These are phyloP conservation scores for Pichia sp. DNA, from an alignment of 1,139 yeast genomes.

Conservation along the genomic window DNA sequence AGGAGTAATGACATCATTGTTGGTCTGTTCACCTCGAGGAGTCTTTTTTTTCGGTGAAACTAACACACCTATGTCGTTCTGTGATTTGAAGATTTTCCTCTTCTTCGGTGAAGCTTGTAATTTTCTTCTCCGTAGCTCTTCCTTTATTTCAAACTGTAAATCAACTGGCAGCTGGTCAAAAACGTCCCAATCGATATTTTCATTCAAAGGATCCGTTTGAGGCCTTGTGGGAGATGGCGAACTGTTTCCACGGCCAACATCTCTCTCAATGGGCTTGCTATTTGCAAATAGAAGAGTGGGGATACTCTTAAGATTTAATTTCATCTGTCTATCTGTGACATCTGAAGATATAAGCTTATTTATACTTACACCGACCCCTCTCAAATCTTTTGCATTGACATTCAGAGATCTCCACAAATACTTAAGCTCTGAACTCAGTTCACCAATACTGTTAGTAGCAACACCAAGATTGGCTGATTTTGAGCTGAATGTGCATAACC, in stretches of 20 bases:
- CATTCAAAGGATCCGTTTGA: not conserved
- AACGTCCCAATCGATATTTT: slow-evolving; percentile 43
- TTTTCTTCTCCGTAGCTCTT: slow-evolving; percentile 31
- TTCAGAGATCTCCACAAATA: slow-evolving; percentile 47
- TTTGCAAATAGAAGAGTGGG: not conserved
- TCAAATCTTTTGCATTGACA: slow-evolving; percentile 49
- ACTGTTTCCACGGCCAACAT: not conserved
- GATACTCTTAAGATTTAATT: slow-evolving; percentile 29
- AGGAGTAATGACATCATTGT: slow-evolving; percentile 1
- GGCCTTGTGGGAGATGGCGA: not conserved
- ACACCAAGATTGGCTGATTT: slow-evolving; percentile 56
- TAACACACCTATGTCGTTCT: slow-evolving; percentile 12
- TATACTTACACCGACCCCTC: slow-evolving; percentile 75
- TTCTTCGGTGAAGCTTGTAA: slow-evolving; percentile 17
- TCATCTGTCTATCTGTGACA: slow-evolving; percentile 31
- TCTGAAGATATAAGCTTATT: slow-evolving; percentile 42
- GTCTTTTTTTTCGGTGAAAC: slow-evolving; percentile 15
- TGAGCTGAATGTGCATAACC: slow-evolving; percentile 58
- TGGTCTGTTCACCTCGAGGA: not conserved
- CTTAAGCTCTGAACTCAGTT: slow-evolving; percentile 53
- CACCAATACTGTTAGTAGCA: slow-evolving; percentile 54
- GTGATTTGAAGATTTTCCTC: slow-evolving; percentile 1
- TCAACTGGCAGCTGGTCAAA: slow-evolving; percentile 47
- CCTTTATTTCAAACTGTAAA: slow-evolving; percentile 39
- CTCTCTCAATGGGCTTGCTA: not conserved